Evolutionary conservation across 441 rosid species (phyloP).

Genomic region (Euphorbia schlechtendalii): DNA sequence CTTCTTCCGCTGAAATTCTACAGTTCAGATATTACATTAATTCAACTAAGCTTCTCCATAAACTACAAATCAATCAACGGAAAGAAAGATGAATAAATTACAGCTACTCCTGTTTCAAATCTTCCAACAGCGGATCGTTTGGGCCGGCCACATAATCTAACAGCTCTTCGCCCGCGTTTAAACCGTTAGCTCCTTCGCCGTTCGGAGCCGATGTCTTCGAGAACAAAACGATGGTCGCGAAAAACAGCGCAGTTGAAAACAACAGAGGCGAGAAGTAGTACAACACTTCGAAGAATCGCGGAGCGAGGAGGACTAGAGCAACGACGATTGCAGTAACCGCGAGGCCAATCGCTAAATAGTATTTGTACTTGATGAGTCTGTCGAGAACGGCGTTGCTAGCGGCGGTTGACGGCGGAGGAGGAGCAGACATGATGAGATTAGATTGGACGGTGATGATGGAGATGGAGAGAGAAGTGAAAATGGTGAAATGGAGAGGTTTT

Average conservation of each 20-base stretch:
- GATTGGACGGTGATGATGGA: neutral
- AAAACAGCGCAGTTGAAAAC: slow-evolving; percentile 80
- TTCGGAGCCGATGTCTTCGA: slow-evolving; percentile 38
- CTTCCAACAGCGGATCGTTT: slow-evolving; percentile 33
- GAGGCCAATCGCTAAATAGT: slow-evolving; percentile 40
- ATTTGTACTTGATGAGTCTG: slow-evolving; percentile 49
- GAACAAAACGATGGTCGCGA: slow-evolving; percentile 57
- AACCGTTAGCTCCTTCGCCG: slow-evolving; percentile 30
- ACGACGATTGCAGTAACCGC: slow-evolving; percentile 20
- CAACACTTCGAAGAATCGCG: slow-evolving; percentile 58
- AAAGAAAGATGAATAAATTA: neutral
- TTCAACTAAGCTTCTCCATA: too few species aligned
- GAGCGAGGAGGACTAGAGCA: slow-evolving; percentile 41
- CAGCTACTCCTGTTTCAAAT: slow-evolving; percentile 26
- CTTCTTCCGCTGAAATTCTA: slow-evolving; percentile 6
- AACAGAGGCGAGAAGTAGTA: slow-evolving; percentile 82
- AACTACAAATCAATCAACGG: neutral
- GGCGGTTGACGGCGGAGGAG: slow-evolving; percentile 6
- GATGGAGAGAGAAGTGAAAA: slow-evolving; percentile 1
- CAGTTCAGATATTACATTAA: neutral
- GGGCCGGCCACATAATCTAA: slow-evolving; percentile 75
- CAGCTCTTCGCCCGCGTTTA: slow-evolving; percentile 53
- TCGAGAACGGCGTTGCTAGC: slow-evolving; percentile 55
- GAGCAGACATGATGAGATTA: neutral
- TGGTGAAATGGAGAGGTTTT: neutral